Base-by-base conservation (phyloP, 2,329 filamentous ascomycete genomes). In the Penicillium sp. region DNA sequence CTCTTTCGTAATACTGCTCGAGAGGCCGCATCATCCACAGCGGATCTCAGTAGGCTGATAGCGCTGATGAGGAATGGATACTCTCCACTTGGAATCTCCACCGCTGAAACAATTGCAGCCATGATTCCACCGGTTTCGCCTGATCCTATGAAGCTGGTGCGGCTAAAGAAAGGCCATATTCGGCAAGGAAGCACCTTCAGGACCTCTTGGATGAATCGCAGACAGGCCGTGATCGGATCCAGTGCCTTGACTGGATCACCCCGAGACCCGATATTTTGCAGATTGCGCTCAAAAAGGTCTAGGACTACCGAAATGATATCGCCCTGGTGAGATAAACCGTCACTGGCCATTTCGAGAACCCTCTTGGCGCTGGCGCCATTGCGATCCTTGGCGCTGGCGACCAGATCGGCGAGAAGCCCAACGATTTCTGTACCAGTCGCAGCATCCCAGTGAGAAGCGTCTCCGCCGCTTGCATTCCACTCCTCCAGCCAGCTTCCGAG, bases 141-240 rank as follows among this genome's bases (percentile, higher is more conserved):
- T 4, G 82, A 79, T 52, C 86, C 85, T 31, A 98, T 74, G 13
- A 98, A 72, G 47, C 83, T 81, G 62, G 87, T 94, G 41, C 87
- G 81, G 3, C 84, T 81, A 55, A 98, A 77, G 61, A 91, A 87
- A 3, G 91, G 89, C 90, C 93, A 97, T 4, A 95, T 82, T 44
- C 90, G 78, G 41, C 85, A 86, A 0, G 93, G 91, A 36, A 84
- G 80, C n/a, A 85, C 54, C 7, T 77, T 74, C 17, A 93, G 66
- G 13, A 94, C 70, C 2, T 84, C 80, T 51, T 85, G 78, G 25
- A 94, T 71, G 56, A 97, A 96, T 37, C 88, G 83, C 15, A 90
- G 68, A 60, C 88, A 94, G 16, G 86, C 80, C 33, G 90, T 76
- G 2, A 83, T 74, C 18, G 94, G 74, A 23, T 81, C 78, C 28